Percentiles rank a stretch among this genome's conserved stretches.
Evolutionary conservation across 257 asterid genomes (phyloP).

Genomic region (Vinca minor): DNA sequence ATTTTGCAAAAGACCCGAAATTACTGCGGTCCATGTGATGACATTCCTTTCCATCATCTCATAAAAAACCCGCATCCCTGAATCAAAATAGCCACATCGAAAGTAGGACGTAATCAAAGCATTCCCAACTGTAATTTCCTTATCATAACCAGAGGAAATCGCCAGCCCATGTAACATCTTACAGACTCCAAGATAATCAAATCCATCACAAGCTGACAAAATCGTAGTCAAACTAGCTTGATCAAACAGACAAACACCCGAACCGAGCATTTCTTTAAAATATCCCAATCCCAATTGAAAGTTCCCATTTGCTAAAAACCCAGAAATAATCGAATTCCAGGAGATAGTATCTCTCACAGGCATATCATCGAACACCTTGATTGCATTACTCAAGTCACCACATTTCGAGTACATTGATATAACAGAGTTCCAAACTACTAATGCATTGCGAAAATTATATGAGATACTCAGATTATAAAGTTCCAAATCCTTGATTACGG

Average conservation of each 20-base stretch:
- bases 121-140: conserved; percentile 59
- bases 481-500: conserved; percentile 45
- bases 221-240: conserved; percentile 58
- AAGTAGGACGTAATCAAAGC: conserved; percentile 58
- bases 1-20: conserved; percentile 64
- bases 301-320: conserved; percentile 41
- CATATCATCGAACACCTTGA: conserved; percentile 67
- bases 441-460: not conserved
- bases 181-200: conserved; percentile 24
- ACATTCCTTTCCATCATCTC: conserved; percentile 68
- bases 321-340: conserved; percentile 81
- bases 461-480: conserved; percentile 10
- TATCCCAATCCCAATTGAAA: conserved; percentile 40
- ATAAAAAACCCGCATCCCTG: conserved; percentile 51
- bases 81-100: conserved; percentile 40
- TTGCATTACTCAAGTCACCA: conserved; percentile 38
- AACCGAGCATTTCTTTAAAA: conserved; percentile 39
- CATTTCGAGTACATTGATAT: conserved; percentile 40
- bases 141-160: conserved; percentile 46
- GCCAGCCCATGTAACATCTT: conserved; percentile 61
- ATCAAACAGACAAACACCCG: conserved; percentile 30
- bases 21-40: conserved; percentile 75
- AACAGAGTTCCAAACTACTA: conserved; percentile 48
- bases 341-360: conserved; percentile 59
- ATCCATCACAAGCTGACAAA: conserved; percentile 51